A percentile compares a stretch with the other conserved stretches of the same genome.
Conservation (phyloP, 768 basidiomycete species). For the Tulasnella sp. region DNA sequence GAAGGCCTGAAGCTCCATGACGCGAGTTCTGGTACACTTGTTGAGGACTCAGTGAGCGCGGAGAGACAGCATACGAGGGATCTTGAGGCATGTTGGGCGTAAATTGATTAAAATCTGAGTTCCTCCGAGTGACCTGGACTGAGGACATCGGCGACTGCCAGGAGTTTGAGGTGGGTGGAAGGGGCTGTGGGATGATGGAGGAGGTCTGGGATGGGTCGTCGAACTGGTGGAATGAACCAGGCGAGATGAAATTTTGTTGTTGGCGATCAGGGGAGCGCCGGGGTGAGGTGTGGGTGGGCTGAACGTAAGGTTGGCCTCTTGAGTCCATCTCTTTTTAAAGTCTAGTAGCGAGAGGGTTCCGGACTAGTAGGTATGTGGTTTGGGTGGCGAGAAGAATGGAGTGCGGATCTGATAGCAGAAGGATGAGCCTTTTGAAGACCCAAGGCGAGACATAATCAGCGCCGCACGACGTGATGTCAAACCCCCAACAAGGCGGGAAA, state of each 20-base stretch:
- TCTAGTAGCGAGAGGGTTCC: neutral
- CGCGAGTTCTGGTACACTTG: neutral
- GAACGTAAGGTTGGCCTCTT: neutral
- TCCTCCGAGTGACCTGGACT: neutral
- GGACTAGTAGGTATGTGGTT: neutral
- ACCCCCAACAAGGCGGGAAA: neutral
- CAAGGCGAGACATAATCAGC: neutral
- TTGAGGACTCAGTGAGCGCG: neutral
- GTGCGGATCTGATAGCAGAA: neutral
- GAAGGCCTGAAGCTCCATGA: neutral
- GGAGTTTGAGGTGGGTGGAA: neutral
- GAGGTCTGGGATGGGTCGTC: conserved; percentile 6
- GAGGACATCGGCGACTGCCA: neutral
- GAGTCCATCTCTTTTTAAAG: conserved; percentile 2
- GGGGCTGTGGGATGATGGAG: neutral
- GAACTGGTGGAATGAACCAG: neutral
- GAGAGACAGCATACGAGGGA: neutral
- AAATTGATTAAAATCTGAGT: neutral
- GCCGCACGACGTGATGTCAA: neutral
- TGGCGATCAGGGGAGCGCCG: conserved; percentile 7
- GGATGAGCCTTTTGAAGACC: neutral
- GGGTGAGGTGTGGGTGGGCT: neutral
- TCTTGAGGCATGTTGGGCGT: neutral
- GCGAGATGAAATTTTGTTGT: conserved; percentile 9
- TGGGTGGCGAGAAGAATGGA: neutral